Evolutionary conservation across 1,284 basidiomycete species (phyloP).

Genomic region (Microbotryum saponariae): DNA sequence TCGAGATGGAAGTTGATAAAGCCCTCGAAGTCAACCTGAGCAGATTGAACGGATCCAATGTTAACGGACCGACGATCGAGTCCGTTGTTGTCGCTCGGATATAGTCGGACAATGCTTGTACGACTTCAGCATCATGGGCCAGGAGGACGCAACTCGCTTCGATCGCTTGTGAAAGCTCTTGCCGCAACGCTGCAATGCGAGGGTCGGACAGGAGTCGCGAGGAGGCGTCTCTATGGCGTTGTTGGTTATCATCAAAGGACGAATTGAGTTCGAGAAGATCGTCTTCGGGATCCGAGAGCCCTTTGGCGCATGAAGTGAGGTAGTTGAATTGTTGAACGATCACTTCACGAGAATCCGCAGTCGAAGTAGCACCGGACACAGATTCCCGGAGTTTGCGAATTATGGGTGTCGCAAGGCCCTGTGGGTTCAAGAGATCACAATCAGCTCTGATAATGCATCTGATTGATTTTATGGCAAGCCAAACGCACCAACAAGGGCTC

Average conservation of each 20-base stretch:
- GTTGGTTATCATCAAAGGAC: constrained; percentile 25
- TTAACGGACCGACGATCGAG: constrained; percentile 29
- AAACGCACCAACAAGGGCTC: constrained; percentile 27
- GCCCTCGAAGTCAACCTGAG: constrained; percentile 20
- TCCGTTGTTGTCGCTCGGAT: constrained; percentile 31
- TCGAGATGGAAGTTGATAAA: constrained; percentile 15
- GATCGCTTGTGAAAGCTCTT: constrained; percentile 21
- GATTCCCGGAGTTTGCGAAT: constrained; percentile 22
- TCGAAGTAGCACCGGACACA: constrained; percentile 4
- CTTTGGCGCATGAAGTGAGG: constrained; percentile 33
- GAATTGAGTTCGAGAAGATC: constrained; percentile 35
- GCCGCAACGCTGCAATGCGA: constrained; percentile 23
- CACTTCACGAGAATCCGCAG: constrained; percentile 21
- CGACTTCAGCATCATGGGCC: constrained; percentile 30
- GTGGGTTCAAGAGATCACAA: background rate
- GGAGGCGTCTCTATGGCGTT: background rate
- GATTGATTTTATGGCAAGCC: background rate
- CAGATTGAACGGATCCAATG: constrained; percentile 28
- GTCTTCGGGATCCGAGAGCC: constrained; percentile 35
- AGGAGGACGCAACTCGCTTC: constrained; percentile 23
- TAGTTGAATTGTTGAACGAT: constrained; percentile 34
- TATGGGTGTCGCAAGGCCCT: constrained; percentile 21
- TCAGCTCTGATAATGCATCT: constrained; percentile 1
- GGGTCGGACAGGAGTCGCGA: constrained; percentile 12
- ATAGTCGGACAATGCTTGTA: constrained; percentile 31